These are phyloP conservation scores for Petasospora rhodanensis DNA, from an alignment of 1,139 yeast species.

Conservation along the genomic window DNA sequence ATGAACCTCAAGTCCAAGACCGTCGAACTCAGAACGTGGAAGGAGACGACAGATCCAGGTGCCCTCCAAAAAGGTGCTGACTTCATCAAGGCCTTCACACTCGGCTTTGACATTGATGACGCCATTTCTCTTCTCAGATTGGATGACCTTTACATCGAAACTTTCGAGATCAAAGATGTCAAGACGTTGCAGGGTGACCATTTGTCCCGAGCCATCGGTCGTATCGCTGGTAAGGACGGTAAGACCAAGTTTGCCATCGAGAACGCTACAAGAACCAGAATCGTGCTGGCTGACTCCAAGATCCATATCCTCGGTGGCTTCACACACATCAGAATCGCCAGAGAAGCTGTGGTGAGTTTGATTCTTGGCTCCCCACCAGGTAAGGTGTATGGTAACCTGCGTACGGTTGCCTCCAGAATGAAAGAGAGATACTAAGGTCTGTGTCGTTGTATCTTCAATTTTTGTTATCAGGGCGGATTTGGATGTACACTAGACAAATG, in stretches of 20 bases:
- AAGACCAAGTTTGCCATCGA: slow-evolving; percentile 97
- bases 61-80: slow-evolving; percentile 98
- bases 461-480: background rate
- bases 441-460: background rate
- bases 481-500: background rate
- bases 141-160: slow-evolving; percentile 94
- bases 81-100: slow-evolving; percentile 87
- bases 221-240: slow-evolving; percentile 99
- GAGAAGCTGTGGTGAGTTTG: slow-evolving; percentile 91
- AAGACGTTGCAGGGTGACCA: slow-evolving; percentile 95
- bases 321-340: slow-evolving; percentile 94
- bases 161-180: slow-evolving; percentile 95
- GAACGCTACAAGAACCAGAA: slow-evolving; percentile 96
- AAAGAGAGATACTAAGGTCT: slow-evolving; percentile 71
- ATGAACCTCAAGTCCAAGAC: slow-evolving; percentile 86
- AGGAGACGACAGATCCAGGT: slow-evolving; percentile 81
- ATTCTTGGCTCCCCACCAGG: slow-evolving; percentile 99
- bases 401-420: slow-evolving; percentile 95
- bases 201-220: slow-evolving; percentile 96
- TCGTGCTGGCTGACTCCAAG: slow-evolving; percentile 93
- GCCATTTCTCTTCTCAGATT: slow-evolving; percentile 90
- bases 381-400: slow-evolving; percentile 92
- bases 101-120: slow-evolving; percentile 96
- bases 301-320: slow-evolving; percentile 96
- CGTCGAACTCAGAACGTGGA: slow-evolving; percentile 82